Base-by-base conservation (phyloP, 306 rosid species). In the Crotalaria pallida region DNA sequence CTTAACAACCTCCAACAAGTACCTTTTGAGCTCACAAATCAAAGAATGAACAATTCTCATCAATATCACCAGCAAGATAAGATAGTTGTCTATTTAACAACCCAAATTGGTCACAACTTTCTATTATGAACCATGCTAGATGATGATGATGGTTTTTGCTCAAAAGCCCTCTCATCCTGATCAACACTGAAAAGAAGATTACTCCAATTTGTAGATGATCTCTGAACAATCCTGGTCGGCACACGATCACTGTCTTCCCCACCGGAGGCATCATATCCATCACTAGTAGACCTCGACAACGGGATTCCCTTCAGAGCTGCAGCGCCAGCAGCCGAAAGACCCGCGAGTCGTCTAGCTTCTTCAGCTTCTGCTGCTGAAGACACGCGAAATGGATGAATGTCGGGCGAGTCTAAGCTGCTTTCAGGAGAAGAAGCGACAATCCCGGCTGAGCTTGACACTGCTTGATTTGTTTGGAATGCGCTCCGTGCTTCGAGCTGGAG, bases 181-280 rank as follows among this genome's bases (percentile, higher is more conserved):
- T 86, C 95, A 31, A 85, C 84, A 61, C 79, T 79, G 73, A 87
- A 94, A 33, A 88, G 86, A 74, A 85, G 74, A 79, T 83, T 91
- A 77, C 80, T 88, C 99, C 97, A 89, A 79, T 84, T 86, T 26
- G 92, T 83, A 0, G 96, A 81, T 71, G 96, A 81, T 71, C 92
- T 88, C 58, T 85, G 92, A 52, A 86, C 79, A 55, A 91, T 72
- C 79, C 96, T 83, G 3, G 92, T 81, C 12, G 96, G 97, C 71
- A 94, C 92, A 44, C 88, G 83, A 77, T 94, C 99, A 23, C 99
- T 94, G 12, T 94, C 99, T 75, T 94, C 99, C 34, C 99, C 97
- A 3, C 99, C 99, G 0, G 99, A 94, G 1, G 99, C 97, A 24
- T 94, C 99, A 52, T 94, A 94, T 1, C 99, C 99, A 79, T 94